These are phyloP conservation scores for Mortierella alpina DNA, from an alignment of 192 early-diverging fungal species.

Conservation along the genomic window DNA sequence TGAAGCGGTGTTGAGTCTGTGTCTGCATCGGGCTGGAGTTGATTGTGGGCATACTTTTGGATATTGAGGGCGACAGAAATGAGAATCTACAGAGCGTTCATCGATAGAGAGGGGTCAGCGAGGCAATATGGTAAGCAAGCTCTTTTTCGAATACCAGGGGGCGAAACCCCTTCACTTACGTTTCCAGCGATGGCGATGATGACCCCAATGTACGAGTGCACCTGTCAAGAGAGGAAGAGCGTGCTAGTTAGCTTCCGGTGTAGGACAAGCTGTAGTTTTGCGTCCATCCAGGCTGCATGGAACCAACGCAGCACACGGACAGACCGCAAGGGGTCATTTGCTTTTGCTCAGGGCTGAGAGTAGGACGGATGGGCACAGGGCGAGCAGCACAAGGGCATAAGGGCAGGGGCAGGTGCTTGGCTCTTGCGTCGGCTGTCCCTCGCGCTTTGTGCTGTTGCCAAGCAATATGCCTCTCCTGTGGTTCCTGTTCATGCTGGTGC, in stretches of 20 bases:
- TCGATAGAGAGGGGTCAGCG: background rate
- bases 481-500: background rate
- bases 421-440: too few relatives aligned
- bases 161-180: constrained; percentile 43
- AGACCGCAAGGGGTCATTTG: background rate
- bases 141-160: background rate
- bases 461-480: background rate
- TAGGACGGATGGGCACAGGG: too few relatives aligned
- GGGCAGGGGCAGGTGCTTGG: too few relatives aligned
- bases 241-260: background rate
- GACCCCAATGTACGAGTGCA: constrained; percentile 70
- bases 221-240: constrained; percentile 18
- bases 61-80: constrained; percentile 80
- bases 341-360: too few relatives aligned
- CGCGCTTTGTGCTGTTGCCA: too few relatives aligned
- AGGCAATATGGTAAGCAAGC: constrained; percentile 3
- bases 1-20: constrained; percentile 18
- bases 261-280: too few relatives aligned
- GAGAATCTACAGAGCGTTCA: constrained; percentile 54
- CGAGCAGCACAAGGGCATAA: too few relatives aligned
- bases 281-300: too few relatives aligned
- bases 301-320: too few relatives aligned
- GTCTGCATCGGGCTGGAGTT: constrained; percentile 28
- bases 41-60: constrained; percentile 73
- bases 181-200: constrained; percentile 72